Evolutionary conservation across 2,329 filamentous ascomycete genomes (phyloP).

Genomic region (Aspergillus sp.): DNA sequence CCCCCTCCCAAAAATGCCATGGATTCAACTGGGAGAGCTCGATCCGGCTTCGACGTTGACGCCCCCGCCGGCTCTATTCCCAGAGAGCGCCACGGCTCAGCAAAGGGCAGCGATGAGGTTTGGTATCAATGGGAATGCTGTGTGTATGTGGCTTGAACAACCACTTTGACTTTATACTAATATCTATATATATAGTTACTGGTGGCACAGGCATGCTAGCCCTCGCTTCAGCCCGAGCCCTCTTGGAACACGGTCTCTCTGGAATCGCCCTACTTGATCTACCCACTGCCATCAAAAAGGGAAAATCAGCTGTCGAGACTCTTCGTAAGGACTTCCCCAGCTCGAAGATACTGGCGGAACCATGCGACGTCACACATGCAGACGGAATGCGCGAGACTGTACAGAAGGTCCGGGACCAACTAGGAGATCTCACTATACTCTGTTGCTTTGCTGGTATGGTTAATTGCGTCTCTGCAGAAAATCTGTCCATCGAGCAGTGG

Average conservation of each 20-base stretch:
- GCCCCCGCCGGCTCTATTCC: slow-evolving; percentile 19
- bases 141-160: slow-evolving; percentile 13
- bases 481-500: slow-evolving; percentile 54
- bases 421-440: slow-evolving; percentile 51
- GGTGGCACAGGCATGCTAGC: slow-evolving; percentile 61
- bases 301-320: slow-evolving; percentile 35
- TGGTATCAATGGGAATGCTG: slow-evolving; percentile 23
- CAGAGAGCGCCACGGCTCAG: slow-evolving; percentile 11
- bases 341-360: slow-evolving; percentile 45
- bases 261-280: slow-evolving; percentile 57
- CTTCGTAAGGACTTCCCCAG: slow-evolving; percentile 51
- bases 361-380: slow-evolving; percentile 55
- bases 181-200: slow-evolving; percentile 45
- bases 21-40: slow-evolving; percentile 18
- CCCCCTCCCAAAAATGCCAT: slow-evolving; percentile 10
- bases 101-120: slow-evolving; percentile 25
- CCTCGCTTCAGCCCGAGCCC: slow-evolving; percentile 50
- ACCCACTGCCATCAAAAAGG: slow-evolving; percentile 34
- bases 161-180: neutral
- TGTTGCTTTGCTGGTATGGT: slow-evolving; percentile 65
- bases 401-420: slow-evolving; percentile 12
- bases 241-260: slow-evolving; percentile 60
- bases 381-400: slow-evolving; percentile 13
- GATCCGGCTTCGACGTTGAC: slow-evolving; percentile 17
- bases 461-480: slow-evolving; percentile 53